Conservation (phyloP, 176 grass and related monocot species). For the Alloteropsis semialata region DNA sequence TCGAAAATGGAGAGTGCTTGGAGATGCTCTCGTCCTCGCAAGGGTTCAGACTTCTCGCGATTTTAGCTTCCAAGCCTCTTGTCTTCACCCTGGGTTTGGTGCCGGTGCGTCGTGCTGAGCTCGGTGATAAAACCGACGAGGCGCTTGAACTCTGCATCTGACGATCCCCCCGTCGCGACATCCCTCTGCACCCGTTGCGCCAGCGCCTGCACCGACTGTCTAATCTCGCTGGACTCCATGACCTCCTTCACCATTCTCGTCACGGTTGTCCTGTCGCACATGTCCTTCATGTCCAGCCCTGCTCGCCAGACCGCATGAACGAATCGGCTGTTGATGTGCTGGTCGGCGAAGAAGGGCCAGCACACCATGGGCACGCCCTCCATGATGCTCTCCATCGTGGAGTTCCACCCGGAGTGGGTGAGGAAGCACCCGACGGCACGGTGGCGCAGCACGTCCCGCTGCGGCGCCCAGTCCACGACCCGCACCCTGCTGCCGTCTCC, state of each 20-base stretch:
- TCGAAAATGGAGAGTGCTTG: too few relatives aligned
- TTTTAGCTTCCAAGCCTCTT: too few relatives aligned
- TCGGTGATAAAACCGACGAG: not conserved
- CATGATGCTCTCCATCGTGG: not conserved
- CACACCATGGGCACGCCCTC: constrained; percentile 35
- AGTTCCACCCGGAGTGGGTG: constrained; percentile 55
- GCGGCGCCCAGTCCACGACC: not conserved
- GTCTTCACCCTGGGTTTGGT: not conserved
- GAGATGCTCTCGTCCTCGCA: too few relatives aligned
- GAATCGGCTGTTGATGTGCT: constrained; percentile 49
- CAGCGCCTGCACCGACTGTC: not conserved
- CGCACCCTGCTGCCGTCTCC: not conserved
- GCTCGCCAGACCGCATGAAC: not conserved
- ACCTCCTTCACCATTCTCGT: not conserved
- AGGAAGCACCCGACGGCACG: constrained; percentile 46
- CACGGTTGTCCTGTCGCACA: constrained; percentile 16
- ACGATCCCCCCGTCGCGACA: not conserved
- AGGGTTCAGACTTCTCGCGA: too few relatives aligned
- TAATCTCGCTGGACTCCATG: not conserved
- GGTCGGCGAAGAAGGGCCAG: constrained; percentile 52
- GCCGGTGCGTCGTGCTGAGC: not conserved
- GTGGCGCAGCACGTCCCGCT: constrained; percentile 33
- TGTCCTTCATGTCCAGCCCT: constrained; percentile 50
- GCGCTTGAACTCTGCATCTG: not conserved
- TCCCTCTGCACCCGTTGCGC: not conserved